Evolutionary conservation across 2,329 filamentous ascomycete species (phyloP).

Genomic region (Cladophialophora bantiana): DNA sequence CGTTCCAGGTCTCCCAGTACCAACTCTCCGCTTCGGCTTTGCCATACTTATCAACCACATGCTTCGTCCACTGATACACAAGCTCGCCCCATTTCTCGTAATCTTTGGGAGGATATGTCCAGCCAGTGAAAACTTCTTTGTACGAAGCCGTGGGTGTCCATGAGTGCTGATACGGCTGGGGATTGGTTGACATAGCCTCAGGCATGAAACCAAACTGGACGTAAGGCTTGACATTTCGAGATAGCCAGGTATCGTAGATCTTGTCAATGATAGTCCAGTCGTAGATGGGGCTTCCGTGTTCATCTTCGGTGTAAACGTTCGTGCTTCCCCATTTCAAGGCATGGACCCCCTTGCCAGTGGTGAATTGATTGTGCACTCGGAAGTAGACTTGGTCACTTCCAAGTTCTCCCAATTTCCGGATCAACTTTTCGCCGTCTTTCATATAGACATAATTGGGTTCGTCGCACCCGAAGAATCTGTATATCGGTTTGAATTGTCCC

Average conservation of each 20-base stretch:
- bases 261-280: constrained; percentile 18
- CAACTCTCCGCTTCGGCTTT: background rate
- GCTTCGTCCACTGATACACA: constrained; percentile 13
- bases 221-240: constrained; percentile 8
- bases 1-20: constrained; percentile 19
- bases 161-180: constrained; percentile 14
- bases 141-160: constrained; percentile 3
- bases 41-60: constrained; percentile 11
- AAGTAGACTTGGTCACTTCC: constrained; percentile 9
- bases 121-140: constrained; percentile 12
- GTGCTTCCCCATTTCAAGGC: constrained; percentile 17
- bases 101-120: constrained; percentile 16
- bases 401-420: constrained; percentile 1
- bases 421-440: constrained; percentile 12
- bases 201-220: constrained; percentile 17
- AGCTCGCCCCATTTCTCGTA: constrained; percentile 14
- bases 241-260: constrained; percentile 11
- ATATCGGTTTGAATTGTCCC: background rate
- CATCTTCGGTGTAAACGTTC: constrained; percentile 16
- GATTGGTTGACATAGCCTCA: constrained; percentile 1
- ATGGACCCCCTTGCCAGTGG: constrained; percentile 7
- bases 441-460: constrained; percentile 15
- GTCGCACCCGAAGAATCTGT: constrained; percentile 12
- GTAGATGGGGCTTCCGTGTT: background rate
- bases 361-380: constrained; percentile 8